Evolutionary conservation across 108 stramenopile species (phyloP).

Genomic region (Cyclotella distinguenda): DNA sequence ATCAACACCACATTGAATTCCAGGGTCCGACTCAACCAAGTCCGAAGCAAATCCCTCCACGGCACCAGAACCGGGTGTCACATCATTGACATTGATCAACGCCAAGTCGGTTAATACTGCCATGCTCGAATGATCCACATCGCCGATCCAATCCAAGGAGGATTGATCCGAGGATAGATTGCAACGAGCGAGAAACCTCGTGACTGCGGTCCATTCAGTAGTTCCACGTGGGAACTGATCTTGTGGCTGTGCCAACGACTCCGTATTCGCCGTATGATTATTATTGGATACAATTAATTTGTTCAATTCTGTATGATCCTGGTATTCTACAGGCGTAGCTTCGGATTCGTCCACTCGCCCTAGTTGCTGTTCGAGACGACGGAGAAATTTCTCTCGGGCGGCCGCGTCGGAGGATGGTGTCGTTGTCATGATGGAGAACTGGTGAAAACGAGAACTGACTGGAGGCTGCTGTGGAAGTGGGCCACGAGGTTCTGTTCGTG

Average conservation of each 20-base stretch:
- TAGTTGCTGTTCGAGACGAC: constrained; percentile 11
- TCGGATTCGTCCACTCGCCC: neutral
- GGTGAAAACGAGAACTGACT: too few relatives aligned
- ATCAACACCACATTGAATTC: too few relatives aligned
- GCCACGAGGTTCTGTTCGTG: too few relatives aligned
- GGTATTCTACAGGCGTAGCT: neutral
- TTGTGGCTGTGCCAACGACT: neutral
- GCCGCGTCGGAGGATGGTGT: constrained; percentile 3
- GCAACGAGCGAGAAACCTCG: neutral
- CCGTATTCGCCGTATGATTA: neutral
- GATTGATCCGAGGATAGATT: neutral
- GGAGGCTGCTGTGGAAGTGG: too few relatives aligned
- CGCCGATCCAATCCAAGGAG: constrained; percentile 18
- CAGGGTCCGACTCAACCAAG: too few relatives aligned
- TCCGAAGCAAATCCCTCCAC: neutral
- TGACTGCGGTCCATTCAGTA: neutral
- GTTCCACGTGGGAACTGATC: constrained; percentile 12
- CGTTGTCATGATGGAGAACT: too few relatives aligned
- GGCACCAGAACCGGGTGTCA: constrained; percentile 51
- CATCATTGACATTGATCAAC: neutral
- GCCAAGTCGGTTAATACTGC: constrained; percentile 14
- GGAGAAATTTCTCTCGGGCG: constrained; percentile 17
- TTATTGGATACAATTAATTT: neutral
- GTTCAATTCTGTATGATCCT: neutral
- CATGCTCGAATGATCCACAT: constrained; percentile 30